Conservation (phyloP, 257 asterid species). For the Knoxia roxburghii region DNA sequence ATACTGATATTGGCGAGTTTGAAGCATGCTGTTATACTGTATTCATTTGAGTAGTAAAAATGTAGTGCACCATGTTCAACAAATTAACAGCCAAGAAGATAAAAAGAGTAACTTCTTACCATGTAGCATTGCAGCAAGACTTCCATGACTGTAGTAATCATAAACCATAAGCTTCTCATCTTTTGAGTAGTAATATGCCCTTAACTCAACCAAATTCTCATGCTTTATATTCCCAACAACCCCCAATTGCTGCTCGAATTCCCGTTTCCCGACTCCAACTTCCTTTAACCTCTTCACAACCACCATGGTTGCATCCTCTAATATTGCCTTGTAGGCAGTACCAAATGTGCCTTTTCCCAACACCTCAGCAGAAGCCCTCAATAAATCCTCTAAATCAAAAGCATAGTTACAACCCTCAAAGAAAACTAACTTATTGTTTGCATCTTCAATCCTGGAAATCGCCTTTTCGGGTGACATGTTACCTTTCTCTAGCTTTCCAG, state of each 20-base stretch:
- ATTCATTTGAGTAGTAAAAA: not conserved
- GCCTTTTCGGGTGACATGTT: slow-evolving; percentile 74
- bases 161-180: slow-evolving; percentile 95
- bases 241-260: slow-evolving; percentile 86
- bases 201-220: slow-evolving; percentile 75
- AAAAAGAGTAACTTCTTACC: slow-evolving; percentile 39
- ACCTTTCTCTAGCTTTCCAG: slow-evolving; percentile 67
- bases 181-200: slow-evolving; percentile 92
- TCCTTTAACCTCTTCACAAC: slow-evolving; percentile 95
- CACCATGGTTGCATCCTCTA: slow-evolving; percentile 77
- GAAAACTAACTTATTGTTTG: slow-evolving; percentile 65
- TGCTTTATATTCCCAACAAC: slow-evolving; percentile 72
- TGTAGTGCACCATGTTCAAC: not conserved
- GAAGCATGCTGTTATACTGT: slow-evolving; percentile 4
- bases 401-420: slow-evolving; percentile 85
- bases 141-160: slow-evolving; percentile 70
- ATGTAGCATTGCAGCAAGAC: slow-evolving; percentile 74
- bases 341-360: slow-evolving; percentile 91
- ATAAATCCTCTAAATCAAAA: slow-evolving; percentile 84
- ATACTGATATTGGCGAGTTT: not conserved
- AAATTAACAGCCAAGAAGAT: not conserved
- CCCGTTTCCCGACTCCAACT: slow-evolving; percentile 75
- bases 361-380: slow-evolving; percentile 97
- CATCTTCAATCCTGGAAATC: slow-evolving; percentile 63
- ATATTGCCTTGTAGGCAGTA: slow-evolving; percentile 72